Evolutionary conservation across 805 yeast species (phyloP).

Genomic region (Candida argentea): DNA sequence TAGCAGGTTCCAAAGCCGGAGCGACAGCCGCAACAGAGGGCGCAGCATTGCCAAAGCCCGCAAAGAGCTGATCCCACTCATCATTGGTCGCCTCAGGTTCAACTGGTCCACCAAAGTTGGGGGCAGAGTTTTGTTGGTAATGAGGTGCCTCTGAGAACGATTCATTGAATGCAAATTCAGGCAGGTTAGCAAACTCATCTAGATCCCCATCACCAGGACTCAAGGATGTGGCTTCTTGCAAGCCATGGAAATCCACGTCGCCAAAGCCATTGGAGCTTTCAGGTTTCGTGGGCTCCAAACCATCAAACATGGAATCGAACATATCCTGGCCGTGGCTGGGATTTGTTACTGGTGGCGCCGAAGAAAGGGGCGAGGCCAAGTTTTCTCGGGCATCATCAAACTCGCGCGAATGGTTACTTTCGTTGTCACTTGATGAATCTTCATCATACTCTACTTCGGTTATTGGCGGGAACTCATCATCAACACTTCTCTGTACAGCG

Average conservation of each 20-base stretch:
- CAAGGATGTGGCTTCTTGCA: constrained; percentile 23
- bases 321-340: too few species aligned
- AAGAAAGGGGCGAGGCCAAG: constrained; percentile 6
- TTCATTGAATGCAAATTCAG: constrained; percentile 19
- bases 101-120: constrained; percentile 8
- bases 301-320: constrained; percentile 28
- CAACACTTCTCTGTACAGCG: too few species aligned
- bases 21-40: constrained; percentile 3
- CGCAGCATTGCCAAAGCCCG: constrained; percentile 62
- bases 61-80: constrained; percentile 92
- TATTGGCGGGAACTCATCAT: constrained; percentile 55
- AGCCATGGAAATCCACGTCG: constrained; percentile 27
- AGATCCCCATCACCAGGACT: constrained; percentile 16
- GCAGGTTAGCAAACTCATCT: constrained; percentile 17
- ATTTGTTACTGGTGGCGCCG: neutral
- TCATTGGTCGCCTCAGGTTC: constrained; percentile 31
- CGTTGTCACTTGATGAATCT: constrained; percentile 33
- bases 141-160: constrained; percentile 4
- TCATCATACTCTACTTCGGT: constrained; percentile 45
- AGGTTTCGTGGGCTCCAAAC: constrained; percentile 24
- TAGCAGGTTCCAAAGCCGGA: constrained; percentile 7
- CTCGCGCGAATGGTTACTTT: constrained; percentile 10
- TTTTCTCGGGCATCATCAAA: constrained; percentile 28
- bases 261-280: constrained; percentile 6
- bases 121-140: constrained; percentile 1